phyloP scores from a whole-genome alignment of 2,329 filamentous ascomycete species.

The Monilinia vaccinii-corymbosi region DNA sequence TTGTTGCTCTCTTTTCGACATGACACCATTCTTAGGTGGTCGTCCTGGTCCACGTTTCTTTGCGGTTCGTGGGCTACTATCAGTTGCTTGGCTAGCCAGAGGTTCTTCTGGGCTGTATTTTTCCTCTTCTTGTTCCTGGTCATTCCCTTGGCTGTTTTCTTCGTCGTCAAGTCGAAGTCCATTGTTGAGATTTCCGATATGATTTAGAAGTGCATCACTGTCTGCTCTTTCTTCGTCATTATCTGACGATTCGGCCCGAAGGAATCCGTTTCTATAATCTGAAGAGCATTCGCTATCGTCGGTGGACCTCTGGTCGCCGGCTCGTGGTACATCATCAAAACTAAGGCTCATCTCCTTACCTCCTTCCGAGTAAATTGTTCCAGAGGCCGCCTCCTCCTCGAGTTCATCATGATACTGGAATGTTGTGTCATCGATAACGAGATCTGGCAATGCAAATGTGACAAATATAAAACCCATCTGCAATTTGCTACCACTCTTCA shows the following conservation, averaged over 20 bases:
- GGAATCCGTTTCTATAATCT: constrained; percentile 19
- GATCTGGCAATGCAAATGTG: constrained; percentile 58
- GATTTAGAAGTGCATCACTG: constrained; percentile 7
- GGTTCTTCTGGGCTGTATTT: neutral
- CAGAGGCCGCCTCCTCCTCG: constrained; percentile 26
- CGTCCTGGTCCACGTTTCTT: constrained; percentile 60
- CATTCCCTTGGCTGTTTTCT: constrained; percentile 26
- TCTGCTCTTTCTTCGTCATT: constrained; percentile 18
- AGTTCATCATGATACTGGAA: constrained; percentile 42
- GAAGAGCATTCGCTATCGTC: constrained; percentile 11
- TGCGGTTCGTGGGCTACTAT: constrained; percentile 26
- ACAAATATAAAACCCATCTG: constrained; percentile 65
- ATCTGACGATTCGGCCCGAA: constrained; percentile 20
- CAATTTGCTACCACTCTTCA: constrained; percentile 57
- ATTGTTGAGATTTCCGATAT: constrained; percentile 7
- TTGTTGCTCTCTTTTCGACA: constrained; percentile 68
- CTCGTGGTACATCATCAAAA: constrained; percentile 54
- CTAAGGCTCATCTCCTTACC: constrained; percentile 63
- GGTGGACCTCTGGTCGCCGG: constrained; percentile 39
- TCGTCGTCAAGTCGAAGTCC: constrained; percentile 24
- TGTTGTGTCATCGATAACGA: constrained; percentile 47
- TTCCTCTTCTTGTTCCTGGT: constrained; percentile 11
- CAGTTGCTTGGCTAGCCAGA: constrained; percentile 12
- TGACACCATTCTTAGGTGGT: constrained; percentile 73
- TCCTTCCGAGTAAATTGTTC: constrained; percentile 41